Percentiles rank a stretch among this genome's conserved stretches.
Evolutionary conservation across 345 rosid genomes (phyloP).

Genomic region (Melaleuca alternifolia): DNA sequence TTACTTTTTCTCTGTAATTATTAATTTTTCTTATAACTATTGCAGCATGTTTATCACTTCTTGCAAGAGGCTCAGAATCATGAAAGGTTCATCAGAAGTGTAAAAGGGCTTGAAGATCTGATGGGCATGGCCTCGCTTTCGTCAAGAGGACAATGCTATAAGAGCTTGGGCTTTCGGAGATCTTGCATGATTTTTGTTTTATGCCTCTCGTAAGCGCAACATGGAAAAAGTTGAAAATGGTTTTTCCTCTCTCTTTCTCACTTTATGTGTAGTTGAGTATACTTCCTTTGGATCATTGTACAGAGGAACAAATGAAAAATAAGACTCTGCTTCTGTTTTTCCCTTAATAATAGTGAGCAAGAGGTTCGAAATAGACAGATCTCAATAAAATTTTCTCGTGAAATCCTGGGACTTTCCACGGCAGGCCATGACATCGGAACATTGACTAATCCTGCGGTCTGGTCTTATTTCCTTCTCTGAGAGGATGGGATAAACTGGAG

Average conservation of each 20-base stretch:
- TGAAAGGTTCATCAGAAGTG: constrained; percentile 56
- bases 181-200: background rate
- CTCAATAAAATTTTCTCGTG: background rate
- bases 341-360: background rate
- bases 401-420: background rate
- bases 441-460: background rate
- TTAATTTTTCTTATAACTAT: background rate
- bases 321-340: background rate
- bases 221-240: background rate
- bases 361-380: background rate
- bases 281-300: background rate
- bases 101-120: background rate
- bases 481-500: background rate
- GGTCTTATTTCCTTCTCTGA: background rate
- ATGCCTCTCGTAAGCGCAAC: background rate
- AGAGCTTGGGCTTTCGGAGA: background rate
- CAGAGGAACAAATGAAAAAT: background rate
- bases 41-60: constrained; percentile 80
- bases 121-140: background rate
- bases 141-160: background rate
- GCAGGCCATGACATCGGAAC: background rate
- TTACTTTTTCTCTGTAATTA: background rate
- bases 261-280: background rate
- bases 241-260: background rate
- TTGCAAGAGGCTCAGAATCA: constrained; percentile 80